phyloP scores from a whole-genome alignment of 495 filamentous ascomycete genomes.

The Neurospora sp. region DNA sequence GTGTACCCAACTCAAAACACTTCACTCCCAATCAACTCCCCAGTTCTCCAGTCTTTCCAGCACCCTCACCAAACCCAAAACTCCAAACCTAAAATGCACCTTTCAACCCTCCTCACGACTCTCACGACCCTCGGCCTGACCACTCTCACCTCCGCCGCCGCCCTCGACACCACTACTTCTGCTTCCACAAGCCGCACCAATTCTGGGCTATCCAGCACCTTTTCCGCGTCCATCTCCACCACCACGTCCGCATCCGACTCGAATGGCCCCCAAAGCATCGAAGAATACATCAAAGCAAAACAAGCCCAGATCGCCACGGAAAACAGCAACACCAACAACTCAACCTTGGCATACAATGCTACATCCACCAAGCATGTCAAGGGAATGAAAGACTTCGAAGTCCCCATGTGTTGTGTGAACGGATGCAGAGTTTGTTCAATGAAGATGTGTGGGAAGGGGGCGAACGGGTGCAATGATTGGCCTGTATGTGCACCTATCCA shows the following conservation, averaged over 20 bases:
- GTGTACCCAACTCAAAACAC: too few relatives aligned
- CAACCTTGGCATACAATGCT: background rate
- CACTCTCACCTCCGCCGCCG: background rate
- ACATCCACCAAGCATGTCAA: background rate
- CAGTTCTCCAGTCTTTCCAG: background rate
- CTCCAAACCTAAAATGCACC: background rate
- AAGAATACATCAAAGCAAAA: background rate
- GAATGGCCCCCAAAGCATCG: background rate
- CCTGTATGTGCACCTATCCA: background rate
- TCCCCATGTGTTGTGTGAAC: background rate
- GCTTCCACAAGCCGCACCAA: background rate
- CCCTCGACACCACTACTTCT: background rate
- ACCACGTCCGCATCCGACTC: background rate
- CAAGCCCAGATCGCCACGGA: background rate
- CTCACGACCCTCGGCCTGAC: background rate
- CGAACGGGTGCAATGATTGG: background rate
- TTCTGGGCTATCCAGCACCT: background rate
- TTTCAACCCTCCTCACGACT: background rate
- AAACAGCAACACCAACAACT: background rate
- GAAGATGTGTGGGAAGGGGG: background rate
- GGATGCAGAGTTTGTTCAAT: background rate
- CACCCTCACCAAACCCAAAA: background rate
- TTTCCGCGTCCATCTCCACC: background rate
- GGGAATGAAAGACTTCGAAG: background rate
- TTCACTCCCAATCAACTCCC: background rate